Conservation (phyloP, 129 eudicot species). For the Ambrosia artemisiifolia region DNA sequence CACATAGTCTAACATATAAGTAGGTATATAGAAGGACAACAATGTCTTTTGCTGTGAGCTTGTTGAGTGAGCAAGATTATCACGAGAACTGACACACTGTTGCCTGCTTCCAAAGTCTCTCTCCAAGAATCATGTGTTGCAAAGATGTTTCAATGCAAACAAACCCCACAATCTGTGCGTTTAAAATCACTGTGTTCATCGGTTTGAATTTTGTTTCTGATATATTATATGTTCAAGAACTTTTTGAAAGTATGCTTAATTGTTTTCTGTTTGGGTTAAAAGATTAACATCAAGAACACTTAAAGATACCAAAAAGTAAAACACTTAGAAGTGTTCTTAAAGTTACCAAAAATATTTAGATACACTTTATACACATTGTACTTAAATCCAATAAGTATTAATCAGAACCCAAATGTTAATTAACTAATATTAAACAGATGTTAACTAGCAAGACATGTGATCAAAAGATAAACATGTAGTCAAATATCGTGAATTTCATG, state of each 20-base stretch:
- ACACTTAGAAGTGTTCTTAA: no score
- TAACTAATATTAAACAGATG: background rate
- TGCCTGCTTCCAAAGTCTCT: constrained; percentile 55
- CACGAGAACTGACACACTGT: constrained; percentile 48
- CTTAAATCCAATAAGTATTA: background rate
- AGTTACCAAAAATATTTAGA: background rate
- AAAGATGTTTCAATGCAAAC: constrained; percentile 6
- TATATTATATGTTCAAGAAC: no score
- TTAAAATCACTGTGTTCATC: no score
- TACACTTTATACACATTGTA: background rate
- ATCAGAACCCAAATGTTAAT: background rate
- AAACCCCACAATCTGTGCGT: background rate
- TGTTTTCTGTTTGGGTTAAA: background rate
- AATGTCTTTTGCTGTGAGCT: constrained; percentile 65
- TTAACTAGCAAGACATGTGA: background rate
- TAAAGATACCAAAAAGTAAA: background rate
- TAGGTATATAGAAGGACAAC: constrained; percentile 71
- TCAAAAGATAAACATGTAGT: background rate
- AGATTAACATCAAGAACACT: background rate
- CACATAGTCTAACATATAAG: no score
- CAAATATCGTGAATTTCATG: background rate
- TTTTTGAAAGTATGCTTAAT: no score
- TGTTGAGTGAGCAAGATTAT: constrained; percentile 59
- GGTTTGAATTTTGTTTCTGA: no score
- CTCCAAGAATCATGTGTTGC: constrained; percentile 95